Evolutionary conservation across 495 filamentous ascomycete species (phyloP).

Genomic region (Penicillium tannophilum): DNA sequence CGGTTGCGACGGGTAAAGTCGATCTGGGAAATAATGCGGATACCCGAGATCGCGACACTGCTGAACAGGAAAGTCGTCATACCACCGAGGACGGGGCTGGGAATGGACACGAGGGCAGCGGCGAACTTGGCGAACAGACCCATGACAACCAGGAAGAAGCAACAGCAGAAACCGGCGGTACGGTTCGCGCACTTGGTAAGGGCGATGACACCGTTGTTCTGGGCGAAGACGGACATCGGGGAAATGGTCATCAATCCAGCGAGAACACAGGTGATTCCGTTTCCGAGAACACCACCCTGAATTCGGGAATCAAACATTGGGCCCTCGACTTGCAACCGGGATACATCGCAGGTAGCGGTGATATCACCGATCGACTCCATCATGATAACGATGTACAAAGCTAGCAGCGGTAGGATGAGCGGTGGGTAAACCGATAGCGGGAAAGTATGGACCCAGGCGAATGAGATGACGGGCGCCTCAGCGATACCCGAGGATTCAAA

Average conservation of each 20-base stretch:
- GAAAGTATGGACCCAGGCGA: slow-evolving; percentile 93
- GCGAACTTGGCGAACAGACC: slow-evolving; percentile 92
- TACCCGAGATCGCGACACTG: slow-evolving; percentile 81
- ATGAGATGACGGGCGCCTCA: slow-evolving; percentile 70
- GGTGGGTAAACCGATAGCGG: slow-evolving; percentile 78
- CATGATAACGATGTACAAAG: slow-evolving; percentile 84
- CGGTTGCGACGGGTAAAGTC: slow-evolving; percentile 83
- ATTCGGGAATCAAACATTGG: slow-evolving; percentile 82
- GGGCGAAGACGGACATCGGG: slow-evolving; percentile 78
- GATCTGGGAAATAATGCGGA: slow-evolving; percentile 78
- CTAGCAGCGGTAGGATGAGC: slow-evolving; percentile 78
- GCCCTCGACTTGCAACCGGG: slow-evolving; percentile 79
- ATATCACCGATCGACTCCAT: slow-evolving; percentile 85
- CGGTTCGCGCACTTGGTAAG: slow-evolving; percentile 88
- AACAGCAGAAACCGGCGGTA: slow-evolving; percentile 75
- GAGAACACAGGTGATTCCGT: slow-evolving; percentile 80
- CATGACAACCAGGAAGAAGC: slow-evolving; percentile 85
- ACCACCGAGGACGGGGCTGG: slow-evolving; percentile 77
- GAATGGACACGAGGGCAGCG: slow-evolving; percentile 83
- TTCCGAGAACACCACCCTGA: slow-evolving; percentile 76
- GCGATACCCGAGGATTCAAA: slow-evolving; percentile 73
- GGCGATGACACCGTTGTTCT: slow-evolving; percentile 94
- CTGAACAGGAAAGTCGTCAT: slow-evolving; percentile 94
- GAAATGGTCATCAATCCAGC: slow-evolving; percentile 84
- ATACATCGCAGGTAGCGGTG: slow-evolving; percentile 70